Conservation (phyloP, 225 moss, liverwort and hornwort genomes). For the Polytrichum formosum region DNA sequence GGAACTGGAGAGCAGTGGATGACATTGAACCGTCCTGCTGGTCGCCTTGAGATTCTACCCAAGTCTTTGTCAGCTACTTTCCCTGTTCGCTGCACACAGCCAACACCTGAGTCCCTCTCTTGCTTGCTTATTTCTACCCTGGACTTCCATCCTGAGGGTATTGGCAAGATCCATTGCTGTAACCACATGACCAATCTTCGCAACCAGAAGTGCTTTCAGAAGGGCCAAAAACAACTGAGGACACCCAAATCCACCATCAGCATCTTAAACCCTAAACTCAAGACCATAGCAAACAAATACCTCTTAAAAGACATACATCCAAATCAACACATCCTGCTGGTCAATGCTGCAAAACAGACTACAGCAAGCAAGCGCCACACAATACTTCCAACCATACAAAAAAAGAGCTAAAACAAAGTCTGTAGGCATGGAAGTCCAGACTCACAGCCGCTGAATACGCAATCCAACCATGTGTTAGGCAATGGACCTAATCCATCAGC, state of each 20-base stretch:
- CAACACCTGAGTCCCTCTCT: constrained; percentile 28
- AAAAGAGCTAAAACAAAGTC: too few relatives aligned
- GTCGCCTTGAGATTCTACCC: constrained; percentile 64
- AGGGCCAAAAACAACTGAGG: background rate
- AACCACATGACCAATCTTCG: background rate
- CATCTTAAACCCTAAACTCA: constrained; percentile 19
- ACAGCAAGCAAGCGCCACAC: background rate
- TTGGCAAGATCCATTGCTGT: too few relatives aligned
- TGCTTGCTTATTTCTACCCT: background rate
- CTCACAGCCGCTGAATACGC: too few relatives aligned
- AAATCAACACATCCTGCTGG: background rate
- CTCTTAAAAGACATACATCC: background rate
- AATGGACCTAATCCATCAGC: too few relatives aligned
- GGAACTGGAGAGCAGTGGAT: constrained; percentile 44
- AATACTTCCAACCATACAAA: too few relatives aligned
- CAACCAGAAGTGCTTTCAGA: background rate
- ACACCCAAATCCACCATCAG: background rate
- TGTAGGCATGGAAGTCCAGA: too few relatives aligned
- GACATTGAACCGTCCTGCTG: constrained; percentile 77
- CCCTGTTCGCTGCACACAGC: constrained; percentile 47
- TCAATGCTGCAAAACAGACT: background rate
- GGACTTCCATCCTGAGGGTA: background rate
- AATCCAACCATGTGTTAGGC: too few relatives aligned
- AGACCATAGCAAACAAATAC: background rate
- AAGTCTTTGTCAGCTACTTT: constrained; percentile 38